These are phyloP conservation scores for Colletotrichum costaricense DNA, from an alignment of 2,329 filamentous ascomycete species.

Conservation along the genomic window DNA sequence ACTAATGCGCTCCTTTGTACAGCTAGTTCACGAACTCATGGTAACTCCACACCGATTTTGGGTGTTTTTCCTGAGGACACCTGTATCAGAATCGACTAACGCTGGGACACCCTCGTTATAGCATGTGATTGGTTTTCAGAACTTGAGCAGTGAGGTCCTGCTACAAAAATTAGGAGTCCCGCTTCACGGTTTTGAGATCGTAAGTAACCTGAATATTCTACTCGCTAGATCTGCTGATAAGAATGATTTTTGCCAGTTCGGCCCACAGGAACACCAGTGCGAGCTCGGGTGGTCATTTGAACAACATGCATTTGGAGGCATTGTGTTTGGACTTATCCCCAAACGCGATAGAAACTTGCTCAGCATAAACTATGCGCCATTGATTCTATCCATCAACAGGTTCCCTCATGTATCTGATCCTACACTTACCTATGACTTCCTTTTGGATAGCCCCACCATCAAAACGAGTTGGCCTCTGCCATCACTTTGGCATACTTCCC, in stretches of 20 bases:
- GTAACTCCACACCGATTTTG: background rate
- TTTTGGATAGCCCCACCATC: background rate
- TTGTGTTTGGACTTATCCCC: background rate
- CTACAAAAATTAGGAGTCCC: background rate
- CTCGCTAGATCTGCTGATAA: too few species aligned
- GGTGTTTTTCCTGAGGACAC: background rate
- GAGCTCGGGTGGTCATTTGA: constrained; percentile 2
- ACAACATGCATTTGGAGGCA: background rate
- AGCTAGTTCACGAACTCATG: background rate
- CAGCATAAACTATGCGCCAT: background rate
- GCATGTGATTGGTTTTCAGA: background rate
- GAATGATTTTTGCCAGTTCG: background rate
- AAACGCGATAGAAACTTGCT: background rate
- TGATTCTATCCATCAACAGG: background rate
- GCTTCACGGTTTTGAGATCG: background rate
- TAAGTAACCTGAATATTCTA: background rate
- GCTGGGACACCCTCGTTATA: background rate
- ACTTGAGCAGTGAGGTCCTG: background rate
- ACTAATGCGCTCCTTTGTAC: background rate
- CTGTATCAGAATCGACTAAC: background rate
- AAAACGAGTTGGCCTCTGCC: background rate
- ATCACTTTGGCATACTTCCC: background rate
- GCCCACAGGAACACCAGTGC: background rate
- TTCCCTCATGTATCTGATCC: background rate
- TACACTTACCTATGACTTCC: background rate